Evolutionary conservation across 2,329 filamentous ascomycete species (phyloP), one percentile per base, ranked within the genome.

Genomic region (Polychaeton citri): DNA sequence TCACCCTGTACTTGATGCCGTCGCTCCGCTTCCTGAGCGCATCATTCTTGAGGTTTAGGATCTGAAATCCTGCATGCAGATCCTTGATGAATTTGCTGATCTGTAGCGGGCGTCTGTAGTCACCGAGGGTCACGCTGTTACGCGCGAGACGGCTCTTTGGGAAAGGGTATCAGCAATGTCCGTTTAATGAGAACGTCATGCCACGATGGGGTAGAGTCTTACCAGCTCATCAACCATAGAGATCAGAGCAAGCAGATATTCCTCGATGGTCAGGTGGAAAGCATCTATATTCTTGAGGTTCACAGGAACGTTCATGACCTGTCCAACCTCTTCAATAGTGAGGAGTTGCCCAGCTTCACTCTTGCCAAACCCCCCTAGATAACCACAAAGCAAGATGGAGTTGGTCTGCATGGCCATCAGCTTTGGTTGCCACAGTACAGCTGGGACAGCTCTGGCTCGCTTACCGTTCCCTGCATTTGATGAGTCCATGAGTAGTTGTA

Each of bases 1-100:
- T 98, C 52, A 98, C 85, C 51, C 81, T 80, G 57, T 98, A 98
- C 69, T 98, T 98, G 61, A 98, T 81, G 4, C 80, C 81, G 62
- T 98, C 90, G 38, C 84, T 85, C 43, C 85, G 73, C 64, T 86
- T 84, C 40, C 90, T 74, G 52, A 98, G 63, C 16, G 78, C 77
- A 58, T 98, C 90, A 52, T 98, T 98, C 71, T 96, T 96, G 48
- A 98, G 69, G 58, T 98, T 98, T 47, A 98, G 73, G 47, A 96
- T 75, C 70, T 96, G 90, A 64, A 98, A 98, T 12, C 88, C 90
- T 2, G 87, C 84, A 51, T 94, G 88, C 24, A 98, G 64, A 54
- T 96, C 87, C 65, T 95, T 95, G 65, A 95, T 78, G 57, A 96
- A 96, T 44, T 76, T 73, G 57, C 81, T 84, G 59, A 96, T 95